Conservation (phyloP, 805 yeast genomes). For the Saccharomycopsis fermentans region DNA sequence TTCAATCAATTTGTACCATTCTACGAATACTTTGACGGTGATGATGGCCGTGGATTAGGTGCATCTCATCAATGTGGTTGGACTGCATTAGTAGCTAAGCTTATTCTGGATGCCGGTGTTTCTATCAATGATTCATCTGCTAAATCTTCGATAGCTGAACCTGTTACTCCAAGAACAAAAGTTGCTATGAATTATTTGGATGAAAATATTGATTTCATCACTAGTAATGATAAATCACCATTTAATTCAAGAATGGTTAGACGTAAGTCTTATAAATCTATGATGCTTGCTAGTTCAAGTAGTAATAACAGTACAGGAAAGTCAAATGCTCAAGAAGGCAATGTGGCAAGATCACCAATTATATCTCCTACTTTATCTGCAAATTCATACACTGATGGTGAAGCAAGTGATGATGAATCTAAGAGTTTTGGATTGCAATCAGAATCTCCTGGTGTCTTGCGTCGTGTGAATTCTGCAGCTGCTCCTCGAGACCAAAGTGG, state of each 20-base stretch:
- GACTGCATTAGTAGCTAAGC: constrained; percentile 88
- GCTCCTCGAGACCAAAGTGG: background rate
- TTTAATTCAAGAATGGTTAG: constrained; percentile 46
- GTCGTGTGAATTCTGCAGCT: background rate
- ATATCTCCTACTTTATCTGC: background rate
- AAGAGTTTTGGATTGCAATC: background rate
- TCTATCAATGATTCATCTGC: constrained; percentile 33
- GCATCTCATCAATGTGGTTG: constrained; percentile 94
- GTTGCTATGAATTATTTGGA: constrained; percentile 16
- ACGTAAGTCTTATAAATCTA: constrained; percentile 66
- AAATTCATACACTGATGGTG: background rate
- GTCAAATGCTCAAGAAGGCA: background rate
- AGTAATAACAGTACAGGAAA: background rate
- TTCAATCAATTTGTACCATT: constrained; percentile 72
- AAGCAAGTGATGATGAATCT: background rate
- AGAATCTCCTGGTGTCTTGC: background rate
- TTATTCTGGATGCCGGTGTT: constrained; percentile 82
- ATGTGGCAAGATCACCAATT: background rate
- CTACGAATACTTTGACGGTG: constrained; percentile 88
- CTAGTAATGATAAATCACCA: constrained; percentile 27
- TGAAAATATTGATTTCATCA: constrained; percentile 22
- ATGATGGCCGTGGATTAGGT: constrained; percentile 88
- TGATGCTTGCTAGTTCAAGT: background rate
- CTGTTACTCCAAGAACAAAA: constrained; percentile 19
- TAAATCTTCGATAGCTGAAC: constrained; percentile 1